Evolutionary conservation across 2,329 filamentous ascomycete genomes (phyloP).

Genomic region (Thelonectria olida): DNA sequence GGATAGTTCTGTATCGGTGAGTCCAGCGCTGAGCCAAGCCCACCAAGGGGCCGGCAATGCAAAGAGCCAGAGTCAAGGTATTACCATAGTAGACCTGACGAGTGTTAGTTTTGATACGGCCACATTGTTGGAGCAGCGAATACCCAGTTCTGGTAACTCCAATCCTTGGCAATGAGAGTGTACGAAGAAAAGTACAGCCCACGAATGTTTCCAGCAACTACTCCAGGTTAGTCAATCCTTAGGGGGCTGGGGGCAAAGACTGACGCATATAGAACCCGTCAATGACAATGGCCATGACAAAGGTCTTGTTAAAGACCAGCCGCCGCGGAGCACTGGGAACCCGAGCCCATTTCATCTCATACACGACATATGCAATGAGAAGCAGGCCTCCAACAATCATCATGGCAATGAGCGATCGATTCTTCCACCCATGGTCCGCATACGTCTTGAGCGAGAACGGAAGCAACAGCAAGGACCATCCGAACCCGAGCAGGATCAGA

Average conservation of each 20-base stretch:
- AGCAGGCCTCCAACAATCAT: conserved; percentile 50
- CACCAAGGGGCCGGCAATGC: conserved; percentile 45
- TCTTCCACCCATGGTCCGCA: conserved; percentile 51
- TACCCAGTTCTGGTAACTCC: conserved; percentile 48
- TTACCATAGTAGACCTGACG: conserved; percentile 41
- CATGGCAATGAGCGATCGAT: conserved; percentile 54
- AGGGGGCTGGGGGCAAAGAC: neutral
- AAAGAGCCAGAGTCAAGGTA: conserved; percentile 47
- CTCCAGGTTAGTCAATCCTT: neutral
- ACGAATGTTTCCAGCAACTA: conserved; percentile 44
- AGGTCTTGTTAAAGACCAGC: conserved; percentile 43
- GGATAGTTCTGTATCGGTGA: conserved; percentile 50
- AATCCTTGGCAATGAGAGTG: conserved; percentile 45
- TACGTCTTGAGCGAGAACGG: conserved; percentile 67
- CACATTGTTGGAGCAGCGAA: neutral
- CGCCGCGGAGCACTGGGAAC: conserved; percentile 38
- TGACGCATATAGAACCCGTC: conserved; percentile 42
- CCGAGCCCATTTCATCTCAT: conserved; percentile 51
- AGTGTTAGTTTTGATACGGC: neutral
- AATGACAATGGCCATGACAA: conserved; percentile 43
- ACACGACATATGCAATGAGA: conserved; percentile 55
- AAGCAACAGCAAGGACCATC: conserved; percentile 69
- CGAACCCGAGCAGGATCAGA: conserved; percentile 55
- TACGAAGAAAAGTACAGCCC: conserved; percentile 46
- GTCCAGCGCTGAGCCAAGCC: conserved; percentile 45